Conservation (phyloP, 345 rosid genomes). For the Salix viminalis region DNA sequence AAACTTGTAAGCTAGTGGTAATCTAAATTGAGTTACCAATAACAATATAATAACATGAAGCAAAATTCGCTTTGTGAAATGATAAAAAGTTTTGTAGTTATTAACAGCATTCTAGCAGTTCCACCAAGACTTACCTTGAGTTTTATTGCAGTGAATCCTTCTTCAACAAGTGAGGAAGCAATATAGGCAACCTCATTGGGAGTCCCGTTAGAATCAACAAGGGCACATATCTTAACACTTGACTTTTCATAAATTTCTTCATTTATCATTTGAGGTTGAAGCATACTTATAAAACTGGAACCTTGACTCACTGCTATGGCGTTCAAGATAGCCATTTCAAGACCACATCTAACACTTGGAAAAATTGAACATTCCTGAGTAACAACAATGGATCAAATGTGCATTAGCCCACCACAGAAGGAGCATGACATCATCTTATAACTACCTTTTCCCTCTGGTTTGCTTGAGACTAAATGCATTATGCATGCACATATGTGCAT, state of each 20-base stretch:
- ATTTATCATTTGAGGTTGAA: slow-evolving; percentile 31
- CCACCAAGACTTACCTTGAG: slow-evolving; percentile 56
- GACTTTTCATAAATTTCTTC: slow-evolving; percentile 40
- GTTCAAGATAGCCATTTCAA: slow-evolving; percentile 89
- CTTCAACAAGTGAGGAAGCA: slow-evolving; percentile 62
- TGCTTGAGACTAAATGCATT: background rate
- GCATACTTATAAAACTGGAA: slow-evolving; percentile 49
- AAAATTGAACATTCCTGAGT: slow-evolving; percentile 69
- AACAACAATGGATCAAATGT: slow-evolving; percentile 1
- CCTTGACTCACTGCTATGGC: slow-evolving; percentile 59
- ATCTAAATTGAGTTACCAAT: background rate
- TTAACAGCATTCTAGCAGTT: background rate
- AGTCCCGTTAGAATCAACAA: slow-evolving; percentile 69
- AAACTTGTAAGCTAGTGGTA: background rate
- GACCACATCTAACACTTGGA: slow-evolving; percentile 90
- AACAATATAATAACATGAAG: background rate
- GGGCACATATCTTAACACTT: slow-evolving; percentile 69
- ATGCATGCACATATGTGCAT: slow-evolving; percentile 4
- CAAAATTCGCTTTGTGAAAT: background rate
- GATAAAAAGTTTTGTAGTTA: background rate
- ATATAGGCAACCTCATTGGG: slow-evolving; percentile 65
- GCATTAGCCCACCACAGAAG: background rate
- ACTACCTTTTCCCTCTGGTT: background rate
- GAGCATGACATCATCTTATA: background rate
- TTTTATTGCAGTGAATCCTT: slow-evolving; percentile 82